These are phyloP conservation scores for Rosa multiflora DNA, from an alignment of 306 rosid genomes.

Conservation along the genomic window DNA sequence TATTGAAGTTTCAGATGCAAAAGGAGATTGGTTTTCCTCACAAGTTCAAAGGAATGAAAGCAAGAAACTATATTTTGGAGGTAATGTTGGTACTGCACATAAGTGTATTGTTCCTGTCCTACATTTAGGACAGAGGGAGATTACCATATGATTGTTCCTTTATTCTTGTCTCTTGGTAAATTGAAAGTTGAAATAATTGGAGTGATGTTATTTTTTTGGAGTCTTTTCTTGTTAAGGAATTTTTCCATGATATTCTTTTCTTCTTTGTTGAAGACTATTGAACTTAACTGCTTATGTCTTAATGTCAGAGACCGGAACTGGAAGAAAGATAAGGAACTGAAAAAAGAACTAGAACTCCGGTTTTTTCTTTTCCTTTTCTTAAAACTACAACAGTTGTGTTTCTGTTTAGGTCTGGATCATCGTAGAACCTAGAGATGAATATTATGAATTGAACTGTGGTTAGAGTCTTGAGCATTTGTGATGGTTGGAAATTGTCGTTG, in stretches of 20 bases:
- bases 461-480: background rate
- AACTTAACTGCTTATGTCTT: background rate
- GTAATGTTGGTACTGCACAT: conserved; percentile 38
- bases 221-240: background rate
- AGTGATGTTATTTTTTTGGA: background rate
- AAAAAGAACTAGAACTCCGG: background rate
- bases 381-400: background rate
- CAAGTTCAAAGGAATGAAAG: conserved; percentile 54
- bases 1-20: conserved; percentile 52
- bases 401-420: background rate
- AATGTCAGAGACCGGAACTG: background rate
- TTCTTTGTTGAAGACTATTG: background rate
- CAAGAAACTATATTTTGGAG: conserved; percentile 67
- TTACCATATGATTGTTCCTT: background rate
- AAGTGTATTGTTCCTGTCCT: background rate
- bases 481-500: background rate
- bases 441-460: background rate
- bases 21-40: conserved; percentile 42
- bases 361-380: background rate
- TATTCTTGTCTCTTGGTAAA: background rate
- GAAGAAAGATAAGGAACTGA: background rate
- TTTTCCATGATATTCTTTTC: background rate
- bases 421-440: background rate
- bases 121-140: background rate
- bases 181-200: conserved; percentile 9